These are phyloP conservation scores for Clavispora carvajalis DNA, from an alignment of 805 yeast genomes.

Conservation along the genomic window DNA sequence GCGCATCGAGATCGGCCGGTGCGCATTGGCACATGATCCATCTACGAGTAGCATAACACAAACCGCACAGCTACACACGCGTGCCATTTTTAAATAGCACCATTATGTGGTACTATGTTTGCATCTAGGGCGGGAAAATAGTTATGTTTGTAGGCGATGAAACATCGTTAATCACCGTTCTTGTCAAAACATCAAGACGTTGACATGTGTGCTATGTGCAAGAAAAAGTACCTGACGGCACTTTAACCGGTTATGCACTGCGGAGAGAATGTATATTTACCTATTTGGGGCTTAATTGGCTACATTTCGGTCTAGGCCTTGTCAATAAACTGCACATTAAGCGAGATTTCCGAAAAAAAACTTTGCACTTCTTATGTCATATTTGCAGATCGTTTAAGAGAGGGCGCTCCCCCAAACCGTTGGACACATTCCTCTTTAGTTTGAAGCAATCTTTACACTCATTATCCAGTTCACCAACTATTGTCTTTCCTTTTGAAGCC, in stretches of 20 bases:
- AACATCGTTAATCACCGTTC: too few relatives aligned
- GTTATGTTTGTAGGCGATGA: too few relatives aligned
- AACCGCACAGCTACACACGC: too few relatives aligned
- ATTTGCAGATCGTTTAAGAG: background rate
- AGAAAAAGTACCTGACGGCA: too few relatives aligned
- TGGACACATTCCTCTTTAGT: constrained; percentile 2
- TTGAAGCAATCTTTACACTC: background rate
- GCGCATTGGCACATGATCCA: background rate
- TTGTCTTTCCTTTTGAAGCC: constrained; percentile 21
- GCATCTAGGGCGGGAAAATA: too few relatives aligned
- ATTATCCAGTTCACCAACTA: constrained; percentile 15
- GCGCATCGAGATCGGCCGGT: background rate
- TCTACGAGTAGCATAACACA: background rate
- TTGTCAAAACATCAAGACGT: too few relatives aligned
- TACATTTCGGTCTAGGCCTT: background rate
- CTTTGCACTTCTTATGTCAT: background rate
- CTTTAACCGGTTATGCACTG: background rate
- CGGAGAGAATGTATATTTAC: background rate
- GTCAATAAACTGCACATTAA: background rate
- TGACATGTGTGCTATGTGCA: too few relatives aligned
- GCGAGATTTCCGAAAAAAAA: background rate
- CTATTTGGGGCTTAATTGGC: background rate
- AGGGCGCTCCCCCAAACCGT: background rate
- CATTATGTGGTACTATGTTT: too few relatives aligned
- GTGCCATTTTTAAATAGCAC: too few relatives aligned